Base-by-base conservation (phyloP, 495 filamentous ascomycete genomes). In the Penicillium fimorum region DNA sequence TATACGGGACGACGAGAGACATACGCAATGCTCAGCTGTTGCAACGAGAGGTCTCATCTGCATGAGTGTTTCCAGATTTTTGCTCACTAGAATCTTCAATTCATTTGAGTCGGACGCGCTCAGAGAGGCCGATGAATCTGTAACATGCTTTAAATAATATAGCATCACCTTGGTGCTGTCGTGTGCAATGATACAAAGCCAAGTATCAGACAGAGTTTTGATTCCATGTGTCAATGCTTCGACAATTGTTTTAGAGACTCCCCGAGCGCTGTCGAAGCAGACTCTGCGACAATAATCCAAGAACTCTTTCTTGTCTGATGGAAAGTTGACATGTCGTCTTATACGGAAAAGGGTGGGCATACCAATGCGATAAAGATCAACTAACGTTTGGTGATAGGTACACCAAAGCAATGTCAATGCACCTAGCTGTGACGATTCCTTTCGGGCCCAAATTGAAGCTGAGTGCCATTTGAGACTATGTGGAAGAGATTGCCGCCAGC, bases 11-110 rank as follows among this genome's bases (percentile, higher is more conserved):
- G 33, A 30, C 7, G 2, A 2, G 17, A 7, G 11, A 53, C 60
- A 18, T 53, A 63, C 60, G 42, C 61, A 64, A 43, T 64, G 58
- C 41, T 64, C 55, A 2, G 61, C 61, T 12, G 61, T 64, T 22
- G 57, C 57, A 25, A 64, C 61, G n/a, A 64, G 42, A 35, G 61
- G 18, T 30, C 61, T 51, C 63, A 65, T 65, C 29, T 60, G 63
- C 9, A 55, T 29, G 5, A 65, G 53, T 11, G 49, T 56, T 35
- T 62, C 47, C 18, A 63, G 29, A 37, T 65, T 65, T 5, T 24
- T 55, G 15, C 63, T 57, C 2, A 52, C 50, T 13, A 63, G 47
- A 22, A 53, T 11, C 22, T 44, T 38, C 9, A 51, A 58, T 7
- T 51, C 50, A 3, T 60, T 27, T 2, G 55, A 37, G 18, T 62